Evolutionary conservation across 306 rosid genomes (phyloP), one percentile per base, ranked within the genome.

Genomic region (Abrus pulchellus): DNA sequence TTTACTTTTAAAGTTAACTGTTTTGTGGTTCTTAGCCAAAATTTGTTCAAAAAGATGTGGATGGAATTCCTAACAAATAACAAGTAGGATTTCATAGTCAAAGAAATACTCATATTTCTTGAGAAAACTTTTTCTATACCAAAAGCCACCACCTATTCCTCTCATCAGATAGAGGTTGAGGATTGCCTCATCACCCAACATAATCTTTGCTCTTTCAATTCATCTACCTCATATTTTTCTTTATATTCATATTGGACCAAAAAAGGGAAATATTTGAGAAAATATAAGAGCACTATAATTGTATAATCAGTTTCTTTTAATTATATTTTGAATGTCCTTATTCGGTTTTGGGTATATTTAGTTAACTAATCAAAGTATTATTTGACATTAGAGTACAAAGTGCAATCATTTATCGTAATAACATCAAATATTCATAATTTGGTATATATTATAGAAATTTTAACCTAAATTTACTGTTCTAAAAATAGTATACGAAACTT

Each of bases 131-230:
- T 49, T 81, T 49, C 7, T 55, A 66, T 67, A 77, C 78, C 78
- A 68, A 86, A 78, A 61, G 85, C 65, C 65, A 57, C 82, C 65
- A 54, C 78, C 79, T 60, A 82, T 81, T 72, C 55, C 70, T 77
- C 92, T 64, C 78, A 90, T 85, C 83, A 68, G 72, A 87, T 47
- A 83, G 75, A 81, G 83, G 85, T 82, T 86, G 87, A 72, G 75
- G 84, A 86, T 77, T 50, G 74, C 78, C 78, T 86, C 84, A 90
- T 85, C 90, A 59, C 38, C 87, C 83, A 82, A 85, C 91, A 87
- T 43, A 80, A 79, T 86, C 38, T 81, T 83, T 85, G 79, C 82
- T 41, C 82, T 80, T 76, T 60, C 28, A 57, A 11, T 60, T 74
- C 76, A 20, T 20, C 41, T 48, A 67, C 28, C 47, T 67, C 66